Base-by-base conservation (phyloP, 306 rosid genomes). In the Lupinus albus region DNA sequence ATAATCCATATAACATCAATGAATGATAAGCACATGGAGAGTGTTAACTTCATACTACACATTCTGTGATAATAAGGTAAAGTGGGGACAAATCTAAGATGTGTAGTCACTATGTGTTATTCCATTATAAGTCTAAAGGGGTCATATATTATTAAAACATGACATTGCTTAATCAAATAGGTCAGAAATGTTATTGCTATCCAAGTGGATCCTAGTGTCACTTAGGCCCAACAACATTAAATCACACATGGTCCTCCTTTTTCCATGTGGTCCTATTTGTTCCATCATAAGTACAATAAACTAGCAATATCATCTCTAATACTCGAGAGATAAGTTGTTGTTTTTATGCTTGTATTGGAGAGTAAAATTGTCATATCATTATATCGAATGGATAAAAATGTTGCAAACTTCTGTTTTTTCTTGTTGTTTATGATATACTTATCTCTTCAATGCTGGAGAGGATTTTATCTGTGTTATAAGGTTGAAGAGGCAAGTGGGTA, bases 61-160 rank as follows among this genome's bases (percentile, higher is more conserved):
- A 75, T 71, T 75, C 50, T 64, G 75, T 71, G 75, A 77, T 61
- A 76, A 75, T 67, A 78, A 62, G 53, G 54, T 60, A 13, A 18
- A 66, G 88, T 78, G 80, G 80, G 84, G 90, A 77, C 88, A 79
- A 69, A 64, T 74, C 82, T 72, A 77, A 35, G 79, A 36, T 83
- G 82, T 79, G 79, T 41, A 77, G 79, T 81, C 94, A 61, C 88
- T 12, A 53, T 83, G 88, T 70, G 64, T 66, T 72, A 53, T 74
- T 82, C 85, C 78, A 75, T 80, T 73, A 72, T 70, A 74, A 81
- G 75, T 72, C 70, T 61, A 25, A 66, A 42, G 66, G 52, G 74
- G 76, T 67, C 73, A 73, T 73, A 73, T 79, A 71, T 66, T 67
- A 81, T 70, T 78, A 65, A 68, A 67, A 18, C 42, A 63, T 25